phyloP scores from a whole-genome alignment of 2,329 filamentous ascomycete genomes.

The Penicillium sclerotiorum region DNA sequence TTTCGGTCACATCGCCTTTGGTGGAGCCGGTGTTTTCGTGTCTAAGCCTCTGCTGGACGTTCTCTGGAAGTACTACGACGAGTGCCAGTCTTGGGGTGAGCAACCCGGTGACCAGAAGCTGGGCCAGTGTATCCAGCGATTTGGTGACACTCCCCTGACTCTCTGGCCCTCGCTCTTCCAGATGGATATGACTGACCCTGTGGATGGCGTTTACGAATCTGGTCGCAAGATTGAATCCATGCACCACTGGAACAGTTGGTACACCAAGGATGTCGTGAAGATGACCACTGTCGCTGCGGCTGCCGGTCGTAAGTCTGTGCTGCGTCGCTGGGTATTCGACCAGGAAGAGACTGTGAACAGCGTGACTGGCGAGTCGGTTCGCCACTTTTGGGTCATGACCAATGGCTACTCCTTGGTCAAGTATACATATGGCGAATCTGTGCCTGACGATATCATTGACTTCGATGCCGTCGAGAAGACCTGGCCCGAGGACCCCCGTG shows the following conservation, averaged over 20 bases:
- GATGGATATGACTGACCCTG: slow-evolving; percentile 47
- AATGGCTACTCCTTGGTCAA: slow-evolving; percentile 49
- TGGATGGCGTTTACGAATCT: slow-evolving; percentile 48
- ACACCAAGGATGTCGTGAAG: slow-evolving; percentile 48
- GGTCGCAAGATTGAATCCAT: slow-evolving; percentile 47
- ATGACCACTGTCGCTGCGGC: slow-evolving; percentile 46
- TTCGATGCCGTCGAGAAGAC: slow-evolving; percentile 49
- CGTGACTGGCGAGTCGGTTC: slow-evolving; percentile 36
- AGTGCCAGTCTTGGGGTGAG: slow-evolving; percentile 46
- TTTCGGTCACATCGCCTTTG: slow-evolving; percentile 48
- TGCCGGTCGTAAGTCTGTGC: slow-evolving; percentile 44
- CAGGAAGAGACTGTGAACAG: slow-evolving; percentile 41
- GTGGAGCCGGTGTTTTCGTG: slow-evolving; percentile 49
- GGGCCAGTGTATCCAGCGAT: slow-evolving; percentile 46
- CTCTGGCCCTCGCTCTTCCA: slow-evolving; percentile 47
- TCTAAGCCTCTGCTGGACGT: slow-evolving; percentile 44
- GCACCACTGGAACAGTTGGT: slow-evolving; percentile 51
- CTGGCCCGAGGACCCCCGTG: slow-evolving; percentile 46
- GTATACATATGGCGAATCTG: slow-evolving; percentile 42
- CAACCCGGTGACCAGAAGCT: slow-evolving; percentile 50
- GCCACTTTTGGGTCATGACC: slow-evolving; percentile 48
- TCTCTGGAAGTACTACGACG: slow-evolving; percentile 42
- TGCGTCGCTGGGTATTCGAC: slow-evolving; percentile 50
- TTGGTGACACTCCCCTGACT: slow-evolving; percentile 42
- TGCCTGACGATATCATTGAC: slow-evolving; percentile 44